Evolutionary conservation across 306 rosid genomes (phyloP).

Genomic region (Vigna trinervia): DNA sequence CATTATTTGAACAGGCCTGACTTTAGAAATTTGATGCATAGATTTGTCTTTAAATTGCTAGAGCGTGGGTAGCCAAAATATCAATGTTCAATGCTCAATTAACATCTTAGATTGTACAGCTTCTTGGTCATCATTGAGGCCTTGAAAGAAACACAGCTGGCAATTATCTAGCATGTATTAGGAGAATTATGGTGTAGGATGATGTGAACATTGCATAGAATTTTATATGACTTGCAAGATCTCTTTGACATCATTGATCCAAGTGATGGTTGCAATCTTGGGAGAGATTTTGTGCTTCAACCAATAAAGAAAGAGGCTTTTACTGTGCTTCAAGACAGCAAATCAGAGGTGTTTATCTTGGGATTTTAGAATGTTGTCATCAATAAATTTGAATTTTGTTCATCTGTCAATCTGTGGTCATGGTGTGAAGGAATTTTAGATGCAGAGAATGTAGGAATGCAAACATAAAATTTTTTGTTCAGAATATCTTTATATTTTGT

Average conservation of each 20-base stretch:
- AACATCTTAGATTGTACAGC: neutral
- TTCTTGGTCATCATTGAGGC: neutral
- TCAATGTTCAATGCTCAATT: neutral
- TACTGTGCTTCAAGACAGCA: neutral
- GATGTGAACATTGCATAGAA: neutral
- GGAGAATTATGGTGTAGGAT: neutral
- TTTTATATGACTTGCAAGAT: neutral
- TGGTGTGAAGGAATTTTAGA: too few relatives aligned
- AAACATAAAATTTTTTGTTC: too few relatives aligned
- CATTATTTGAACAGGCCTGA: neutral
- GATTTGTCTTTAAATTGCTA: neutral
- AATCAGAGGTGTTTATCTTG: too few relatives aligned
- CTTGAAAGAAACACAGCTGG: neutral
- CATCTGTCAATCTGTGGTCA: too few relatives aligned
- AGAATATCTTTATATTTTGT: too few relatives aligned
- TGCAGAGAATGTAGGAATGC: too few relatives aligned
- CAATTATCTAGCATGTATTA: neutral
- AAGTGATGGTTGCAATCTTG: too few relatives aligned
- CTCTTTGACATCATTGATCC: neutral
- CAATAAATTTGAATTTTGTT: too few relatives aligned
- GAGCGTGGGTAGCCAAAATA: too few relatives aligned
- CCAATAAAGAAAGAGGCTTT: too few relatives aligned
- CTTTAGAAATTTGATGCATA: neutral
- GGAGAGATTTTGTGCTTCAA: neutral
- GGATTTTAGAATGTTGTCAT: too few relatives aligned